A percentile compares a stretch with the other conserved stretches of the same genome.
These are phyloP conservation scores for Pythium volutum DNA, from an alignment of 352 stramenopile genomes.

Conservation along the genomic window DNA sequence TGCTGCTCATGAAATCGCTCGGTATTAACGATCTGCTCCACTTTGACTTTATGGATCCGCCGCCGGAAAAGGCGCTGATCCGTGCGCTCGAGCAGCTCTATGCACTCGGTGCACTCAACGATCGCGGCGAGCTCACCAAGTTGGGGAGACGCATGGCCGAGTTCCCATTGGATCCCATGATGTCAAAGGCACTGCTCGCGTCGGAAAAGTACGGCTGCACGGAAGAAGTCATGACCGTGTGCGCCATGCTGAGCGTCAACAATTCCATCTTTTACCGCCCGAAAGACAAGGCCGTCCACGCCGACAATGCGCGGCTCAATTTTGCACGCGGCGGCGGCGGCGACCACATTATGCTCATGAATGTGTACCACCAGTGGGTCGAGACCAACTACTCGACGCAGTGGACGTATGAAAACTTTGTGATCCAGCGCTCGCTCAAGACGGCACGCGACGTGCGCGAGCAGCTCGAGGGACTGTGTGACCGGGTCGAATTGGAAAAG, in stretches of 20 bases:
- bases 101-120: conserved; percentile 96
- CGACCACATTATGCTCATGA: conserved; percentile 98
- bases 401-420: conserved; percentile 96
- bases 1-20: conserved; percentile 97
- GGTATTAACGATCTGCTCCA: conserved; percentile 99
- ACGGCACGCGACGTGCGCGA: conserved; percentile 98
- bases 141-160: conserved; percentile 93
- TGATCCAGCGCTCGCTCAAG: conserved; percentile 97
- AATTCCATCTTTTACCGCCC: conserved; percentile 92
- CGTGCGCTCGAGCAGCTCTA: conserved; percentile 98
- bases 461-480: conserved; percentile 98
- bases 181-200: conserved; percentile 97
- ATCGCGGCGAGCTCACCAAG: conserved; percentile 95
- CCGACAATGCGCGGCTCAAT: conserved; percentile 95
- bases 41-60: conserved; percentile 99
- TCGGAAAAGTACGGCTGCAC: conserved; percentile 95
- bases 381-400: conserved; percentile 97
- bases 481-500: conserved; percentile 96
- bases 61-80: conserved; percentile 98
- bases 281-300: conserved; percentile 94
- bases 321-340: conserved; percentile 94
- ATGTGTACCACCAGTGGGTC: conserved; percentile 98
- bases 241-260: conserved; percentile 95
- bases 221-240: conserved; percentile 97
- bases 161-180: conserved; percentile 96